phyloP scores from a whole-genome alignment of 192 early-diverging fungal species.

The Gigaspora rosea region DNA sequence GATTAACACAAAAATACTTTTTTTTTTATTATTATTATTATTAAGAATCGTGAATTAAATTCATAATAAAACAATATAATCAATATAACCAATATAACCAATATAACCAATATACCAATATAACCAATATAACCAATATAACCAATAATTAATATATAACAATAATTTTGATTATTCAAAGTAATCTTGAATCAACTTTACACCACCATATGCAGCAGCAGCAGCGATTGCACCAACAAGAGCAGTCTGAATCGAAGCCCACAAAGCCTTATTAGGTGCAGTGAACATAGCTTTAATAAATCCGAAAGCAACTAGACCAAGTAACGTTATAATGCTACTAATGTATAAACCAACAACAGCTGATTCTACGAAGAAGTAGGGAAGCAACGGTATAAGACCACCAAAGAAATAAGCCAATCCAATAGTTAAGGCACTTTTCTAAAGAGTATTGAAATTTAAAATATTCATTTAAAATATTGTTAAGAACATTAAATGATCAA shows the following conservation, averaged over 20 bases:
- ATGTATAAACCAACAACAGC: slow-evolving; percentile 45
- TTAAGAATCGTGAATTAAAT: too few species aligned
- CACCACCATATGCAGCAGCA: slow-evolving; percentile 18
- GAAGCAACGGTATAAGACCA: slow-evolving; percentile 64
- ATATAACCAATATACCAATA: too few species aligned
- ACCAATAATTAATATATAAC: too few species aligned
- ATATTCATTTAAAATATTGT: not conserved
- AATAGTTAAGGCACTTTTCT: slow-evolving; percentile 61
- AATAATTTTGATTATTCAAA: too few species aligned
- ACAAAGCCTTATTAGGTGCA: slow-evolving; percentile 43
- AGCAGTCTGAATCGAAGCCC: slow-evolving; percentile 48
- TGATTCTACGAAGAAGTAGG: slow-evolving; percentile 54
- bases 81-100: too few species aligned
- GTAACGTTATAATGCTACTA: slow-evolving; percentile 54
- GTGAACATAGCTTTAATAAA: slow-evolving; percentile 55
- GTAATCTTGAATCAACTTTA: not conserved
- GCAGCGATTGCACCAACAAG: slow-evolving; percentile 53
- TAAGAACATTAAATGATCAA: not conserved
- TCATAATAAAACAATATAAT: too few species aligned
- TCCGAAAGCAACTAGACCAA: slow-evolving; percentile 63
- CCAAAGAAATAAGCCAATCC: slow-evolving; percentile 64
- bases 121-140: too few species aligned
- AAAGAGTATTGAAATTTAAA: not conserved
- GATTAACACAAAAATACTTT: too few species aligned
- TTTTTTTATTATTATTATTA: too few species aligned